Evolutionary conservation across 495 filamentous ascomycete genomes (phyloP), one percentile per base, ranked within the genome.

Genomic region (Tuber aestivum): DNA sequence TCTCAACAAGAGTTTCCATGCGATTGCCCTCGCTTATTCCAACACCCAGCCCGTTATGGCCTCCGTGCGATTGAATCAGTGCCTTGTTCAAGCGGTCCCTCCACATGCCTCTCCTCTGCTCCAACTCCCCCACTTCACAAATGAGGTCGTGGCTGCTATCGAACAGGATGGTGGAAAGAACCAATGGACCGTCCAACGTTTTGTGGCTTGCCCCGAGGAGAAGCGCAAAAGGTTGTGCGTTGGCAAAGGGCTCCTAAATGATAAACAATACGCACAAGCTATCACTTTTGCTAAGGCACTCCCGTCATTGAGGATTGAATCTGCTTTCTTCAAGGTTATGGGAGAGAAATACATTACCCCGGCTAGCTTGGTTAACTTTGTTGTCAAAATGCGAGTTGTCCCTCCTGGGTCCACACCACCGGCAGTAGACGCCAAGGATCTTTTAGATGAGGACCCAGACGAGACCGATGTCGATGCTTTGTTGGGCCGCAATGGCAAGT

Each of bases 321-420:
- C 94, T 85, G 93, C 93, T 3, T 99, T 96, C 86, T 99, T 99
- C 89, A 99, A 99, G 87, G 95, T 99, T 71, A 91, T 92, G 79
- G 95, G 95, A 75, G 95, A 99, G 85, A 92, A 90, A 75, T 92
- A 90, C 83, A 91, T 98, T 83, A 96, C 93, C 21, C 94, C 95
- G n/a, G 92, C 91, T 79, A 95, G 93, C 79, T 88, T 99, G 69
- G 94, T 98, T 69, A 93, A 94, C 72, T 91, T 99, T 73, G 93
- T 99, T 69, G 87, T 99, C 77, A 99, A 99, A 86, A 93, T 90
- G n/a, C 92, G 95, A 75, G 91, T 99, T 76, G 89, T 97, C 32
- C 95, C 95, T 0, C 95, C 95, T 9, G 95, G 95, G 70, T 89
- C 87, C 80, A 87, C 91, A 71, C 85, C 96, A 9, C 94, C 96